A percentile compares a stretch with the other conserved stretches of the same genome.
phyloP scores from a whole-genome alignment of 345 rosid species.

The Populus nigra region DNA sequence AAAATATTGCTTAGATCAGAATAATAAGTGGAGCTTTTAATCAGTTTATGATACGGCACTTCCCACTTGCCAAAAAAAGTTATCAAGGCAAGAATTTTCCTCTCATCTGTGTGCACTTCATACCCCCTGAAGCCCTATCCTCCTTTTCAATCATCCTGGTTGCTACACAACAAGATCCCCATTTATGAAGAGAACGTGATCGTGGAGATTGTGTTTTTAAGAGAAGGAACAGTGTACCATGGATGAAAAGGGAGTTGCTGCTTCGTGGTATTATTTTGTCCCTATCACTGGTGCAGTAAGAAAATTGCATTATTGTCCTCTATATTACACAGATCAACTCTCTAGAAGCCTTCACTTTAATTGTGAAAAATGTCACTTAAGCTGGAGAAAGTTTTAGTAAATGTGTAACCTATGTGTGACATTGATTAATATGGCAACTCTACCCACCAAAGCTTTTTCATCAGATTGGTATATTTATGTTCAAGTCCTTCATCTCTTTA shows the following conservation, averaged over 20 bases:
- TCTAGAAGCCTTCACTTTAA: neutral
- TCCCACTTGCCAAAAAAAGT: neutral
- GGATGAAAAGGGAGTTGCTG: constrained; percentile 1
- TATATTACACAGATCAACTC: neutral
- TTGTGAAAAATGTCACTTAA: neutral
- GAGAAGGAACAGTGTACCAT: neutral
- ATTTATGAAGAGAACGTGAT: constrained; percentile 5
- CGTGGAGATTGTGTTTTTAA: neutral
- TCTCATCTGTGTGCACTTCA: neutral
- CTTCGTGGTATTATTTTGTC: neutral
- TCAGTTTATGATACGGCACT: neutral
- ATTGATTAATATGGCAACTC: neutral
- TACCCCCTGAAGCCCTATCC: neutral
- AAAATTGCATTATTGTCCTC: neutral
- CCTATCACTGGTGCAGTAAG: neutral
- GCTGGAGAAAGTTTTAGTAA: neutral
- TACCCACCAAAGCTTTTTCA: neutral
- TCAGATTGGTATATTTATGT: neutral
- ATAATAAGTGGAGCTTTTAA: neutral
- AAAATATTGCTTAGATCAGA: neutral
- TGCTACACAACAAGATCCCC: neutral
- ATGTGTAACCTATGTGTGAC: neutral
- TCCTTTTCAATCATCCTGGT: neutral
- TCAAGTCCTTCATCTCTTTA: neutral
- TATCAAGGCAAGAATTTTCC: neutral